Evolutionary conservation across 78 protist genomes (phyloP).

Genomic region (Dictyostelium capitatum): DNA sequence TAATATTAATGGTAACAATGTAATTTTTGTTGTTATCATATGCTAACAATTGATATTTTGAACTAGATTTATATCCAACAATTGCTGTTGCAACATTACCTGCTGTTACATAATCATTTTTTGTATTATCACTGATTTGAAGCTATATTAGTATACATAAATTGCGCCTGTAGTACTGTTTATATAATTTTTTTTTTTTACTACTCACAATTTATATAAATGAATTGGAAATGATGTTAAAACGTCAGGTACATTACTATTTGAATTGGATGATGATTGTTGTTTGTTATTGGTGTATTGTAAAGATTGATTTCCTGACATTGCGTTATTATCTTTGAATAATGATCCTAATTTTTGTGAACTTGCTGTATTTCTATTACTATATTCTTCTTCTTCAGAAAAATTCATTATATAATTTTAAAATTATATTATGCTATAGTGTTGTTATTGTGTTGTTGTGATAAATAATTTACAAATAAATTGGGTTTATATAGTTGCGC

Average conservation of each 20-base stretch:
- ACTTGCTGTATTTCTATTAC: conserved; percentile 70
- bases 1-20: conserved; percentile 12
- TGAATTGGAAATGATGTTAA: conserved; percentile 44
- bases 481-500: not conserved
- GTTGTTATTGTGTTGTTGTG: not conserved
- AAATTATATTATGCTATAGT: not conserved
- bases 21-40: conserved; percentile 54
- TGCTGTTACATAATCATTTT: conserved; percentile 44
- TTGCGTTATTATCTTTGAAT: conserved; percentile 58
- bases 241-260: not conserved
- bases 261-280: not conserved
- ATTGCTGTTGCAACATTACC: conserved; percentile 64
- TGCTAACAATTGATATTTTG: conserved; percentile 59
- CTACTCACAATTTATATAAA: conserved; percentile 62
- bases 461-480: not conserved
- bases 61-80: conserved; percentile 30
- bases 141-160: not conserved
- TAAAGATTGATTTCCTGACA: conserved; percentile 77
- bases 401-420: conserved; percentile 20
- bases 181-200: not conserved
- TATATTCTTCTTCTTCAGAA: conserved; percentile 69
- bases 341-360: conserved; percentile 80
- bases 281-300: conserved; percentile 26
- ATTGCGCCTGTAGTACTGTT: not conserved
- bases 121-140: conserved; percentile 36